A percentile compares a stretch with the other conserved stretches of the same genome.
phyloP scores from a whole-genome alignment of 164 flowering plant species.

The Kingdonia uniflora region DNA sequence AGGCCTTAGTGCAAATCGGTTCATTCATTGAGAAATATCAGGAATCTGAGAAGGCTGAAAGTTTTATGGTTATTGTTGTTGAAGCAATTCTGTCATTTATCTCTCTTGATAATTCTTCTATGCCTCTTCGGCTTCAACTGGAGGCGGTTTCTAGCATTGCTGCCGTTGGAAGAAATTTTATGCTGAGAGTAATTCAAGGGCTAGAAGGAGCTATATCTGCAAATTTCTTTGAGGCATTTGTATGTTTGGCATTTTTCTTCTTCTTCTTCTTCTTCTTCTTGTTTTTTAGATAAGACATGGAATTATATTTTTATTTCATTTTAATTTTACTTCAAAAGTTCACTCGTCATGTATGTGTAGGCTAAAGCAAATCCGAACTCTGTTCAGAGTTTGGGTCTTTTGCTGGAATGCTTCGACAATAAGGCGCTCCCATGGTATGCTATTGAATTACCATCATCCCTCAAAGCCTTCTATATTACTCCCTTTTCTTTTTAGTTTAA shows the following conservation, averaged over 20 bases:
- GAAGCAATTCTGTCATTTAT: constrained; percentile 40
- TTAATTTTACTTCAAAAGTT: constrained; percentile 1
- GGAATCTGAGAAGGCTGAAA: constrained; percentile 38
- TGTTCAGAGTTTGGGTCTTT: constrained; percentile 22
- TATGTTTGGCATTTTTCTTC: constrained; percentile 25
- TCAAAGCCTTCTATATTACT: no score
- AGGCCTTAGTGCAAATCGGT: constrained; percentile 60
- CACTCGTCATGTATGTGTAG: constrained; percentile 24
- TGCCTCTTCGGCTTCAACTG: constrained; percentile 45
- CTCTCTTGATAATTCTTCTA: constrained; percentile 22
- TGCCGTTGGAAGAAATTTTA: constrained; percentile 26
- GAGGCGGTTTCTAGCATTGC: constrained; percentile 61
- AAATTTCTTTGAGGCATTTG: constrained; percentile 41
- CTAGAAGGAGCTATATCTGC: constrained; percentile 46
- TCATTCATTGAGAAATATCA: constrained; percentile 29
- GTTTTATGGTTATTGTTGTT: constrained; percentile 46
- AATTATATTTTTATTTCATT: neutral
- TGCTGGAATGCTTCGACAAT: constrained; percentile 51
- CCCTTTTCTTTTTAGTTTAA: no score
- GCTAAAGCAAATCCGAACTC: constrained; percentile 36
- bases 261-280: no score
- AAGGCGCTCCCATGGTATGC: constrained; percentile 73
- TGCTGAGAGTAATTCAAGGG: constrained; percentile 44
- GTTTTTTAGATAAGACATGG: no score
- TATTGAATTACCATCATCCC: neutral